Conservation (phyloP, 2,329 filamentous ascomycete genomes). For the Penicillium freii region DNA sequence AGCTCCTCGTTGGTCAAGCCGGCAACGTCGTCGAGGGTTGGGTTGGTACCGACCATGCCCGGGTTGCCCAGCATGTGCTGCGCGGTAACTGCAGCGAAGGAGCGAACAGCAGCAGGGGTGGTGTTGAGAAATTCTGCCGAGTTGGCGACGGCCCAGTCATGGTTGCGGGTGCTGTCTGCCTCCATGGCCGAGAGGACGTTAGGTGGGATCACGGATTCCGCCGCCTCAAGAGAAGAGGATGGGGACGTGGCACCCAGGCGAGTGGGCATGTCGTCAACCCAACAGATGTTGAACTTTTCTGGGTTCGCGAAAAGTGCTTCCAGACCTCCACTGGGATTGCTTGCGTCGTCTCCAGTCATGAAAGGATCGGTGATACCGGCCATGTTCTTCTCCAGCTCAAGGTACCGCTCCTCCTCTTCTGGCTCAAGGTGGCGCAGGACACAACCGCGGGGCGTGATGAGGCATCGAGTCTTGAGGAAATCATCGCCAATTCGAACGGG, state of each 20-base stretch:
- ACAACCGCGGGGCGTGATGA: conserved; percentile 47
- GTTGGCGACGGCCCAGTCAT: conserved; percentile 39
- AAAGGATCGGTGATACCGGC: conserved; percentile 32
- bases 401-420: conserved; percentile 48
- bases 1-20: conserved; percentile 45
- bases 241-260: conserved; percentile 29
- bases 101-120: conserved; percentile 36
- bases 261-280: conserved; percentile 40
- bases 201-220: conserved; percentile 31
- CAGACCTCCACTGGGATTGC: conserved; percentile 45
- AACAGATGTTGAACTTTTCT: conserved; percentile 47
- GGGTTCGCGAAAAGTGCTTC: conserved; percentile 47
- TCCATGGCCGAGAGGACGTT: conserved; percentile 43
- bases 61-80: conserved; percentile 40
- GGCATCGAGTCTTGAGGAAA: conserved; percentile 41
- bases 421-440: conserved; percentile 45
- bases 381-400: conserved; percentile 45
- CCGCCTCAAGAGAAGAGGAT: conserved; percentile 19
- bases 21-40: conserved; percentile 42
- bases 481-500: conserved; percentile 40
- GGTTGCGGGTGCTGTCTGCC: conserved; percentile 38
- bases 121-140: conserved; percentile 37
- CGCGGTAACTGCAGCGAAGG: conserved; percentile 36
- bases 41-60: conserved; percentile 31
- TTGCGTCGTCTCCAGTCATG: conserved; percentile 43